phyloP scores from a whole-genome alignment of 257 asterid genomes.

The Capsicum pubescens region DNA sequence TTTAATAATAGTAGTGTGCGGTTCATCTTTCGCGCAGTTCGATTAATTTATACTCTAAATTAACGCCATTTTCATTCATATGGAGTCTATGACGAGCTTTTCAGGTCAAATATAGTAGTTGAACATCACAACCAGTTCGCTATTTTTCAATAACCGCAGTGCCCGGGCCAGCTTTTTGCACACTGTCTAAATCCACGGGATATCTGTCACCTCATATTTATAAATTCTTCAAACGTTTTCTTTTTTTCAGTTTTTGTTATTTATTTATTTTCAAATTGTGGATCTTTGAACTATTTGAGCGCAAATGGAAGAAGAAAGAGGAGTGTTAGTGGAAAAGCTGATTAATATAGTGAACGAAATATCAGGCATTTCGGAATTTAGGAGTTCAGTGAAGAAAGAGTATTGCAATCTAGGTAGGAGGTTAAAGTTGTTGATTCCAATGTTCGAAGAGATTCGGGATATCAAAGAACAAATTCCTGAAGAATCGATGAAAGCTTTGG shows the following conservation, averaged over 20 bases:
- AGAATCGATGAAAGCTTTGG: conserved; percentile 54
- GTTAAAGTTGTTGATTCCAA: conserved; percentile 86
- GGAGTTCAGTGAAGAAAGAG: conserved; percentile 76
- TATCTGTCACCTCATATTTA: background rate
- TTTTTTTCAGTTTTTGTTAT: background rate
- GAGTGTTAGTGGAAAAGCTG: conserved; percentile 55
- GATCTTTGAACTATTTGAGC: background rate
- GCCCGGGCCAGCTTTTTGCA: no score
- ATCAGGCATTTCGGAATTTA: conserved; percentile 72
- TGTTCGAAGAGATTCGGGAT: conserved; percentile 97
- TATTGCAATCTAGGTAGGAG: conserved; percentile 87
- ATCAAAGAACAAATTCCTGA: conserved; percentile 61
- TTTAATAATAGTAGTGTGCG: no score
- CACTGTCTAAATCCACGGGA: no score
- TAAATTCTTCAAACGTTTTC: background rate
- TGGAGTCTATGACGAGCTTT: background rate
- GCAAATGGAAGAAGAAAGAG: conserved; percentile 73
- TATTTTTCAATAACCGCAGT: no score
- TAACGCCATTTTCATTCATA: background rate
- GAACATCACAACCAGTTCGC: background rate
- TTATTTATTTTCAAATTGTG: conserved; percentile 32
- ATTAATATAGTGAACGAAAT: conserved; percentile 69
- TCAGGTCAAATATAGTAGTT: background rate
- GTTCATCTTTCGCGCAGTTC: no score
- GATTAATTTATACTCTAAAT: background rate